These are phyloP conservation scores for Vanrija sp. DNA, from an alignment of 1,284 basidiomycete species.

Conservation along the genomic window DNA sequence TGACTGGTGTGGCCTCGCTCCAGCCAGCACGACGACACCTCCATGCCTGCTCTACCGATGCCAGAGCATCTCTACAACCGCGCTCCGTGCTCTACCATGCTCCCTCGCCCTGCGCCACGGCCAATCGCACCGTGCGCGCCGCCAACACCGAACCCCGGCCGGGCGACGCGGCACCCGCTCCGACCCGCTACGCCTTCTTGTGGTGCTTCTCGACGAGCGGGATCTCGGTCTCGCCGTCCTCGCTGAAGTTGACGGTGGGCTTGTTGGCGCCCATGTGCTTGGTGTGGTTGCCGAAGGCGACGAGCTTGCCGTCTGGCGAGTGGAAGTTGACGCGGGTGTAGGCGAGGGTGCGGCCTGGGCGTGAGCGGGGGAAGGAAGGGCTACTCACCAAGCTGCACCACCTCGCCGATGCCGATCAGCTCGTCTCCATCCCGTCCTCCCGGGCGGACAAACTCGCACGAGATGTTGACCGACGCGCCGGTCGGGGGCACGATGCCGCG, in stretches of 20 bases:
- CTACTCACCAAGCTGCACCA: slow-evolving; percentile 40
- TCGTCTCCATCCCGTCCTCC: slow-evolving; percentile 37
- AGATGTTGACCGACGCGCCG: slow-evolving; percentile 45
- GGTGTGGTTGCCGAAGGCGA: slow-evolving; percentile 48
- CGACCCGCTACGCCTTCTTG: not conserved
- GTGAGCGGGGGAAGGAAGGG: not conserved
- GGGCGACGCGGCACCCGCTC: too few relatives aligned
- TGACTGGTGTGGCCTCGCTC: too few relatives aligned
- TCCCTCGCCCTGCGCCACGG: too few relatives aligned
- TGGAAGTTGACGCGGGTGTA: slow-evolving; percentile 42
- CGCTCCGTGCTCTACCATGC: too few relatives aligned
- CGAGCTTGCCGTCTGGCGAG: slow-evolving; percentile 33
- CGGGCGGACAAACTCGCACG: slow-evolving; percentile 46
- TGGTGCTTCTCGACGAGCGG: slow-evolving; percentile 12
- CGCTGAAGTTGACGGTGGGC: slow-evolving; percentile 24
- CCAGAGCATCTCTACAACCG: too few relatives aligned
- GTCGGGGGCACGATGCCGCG: slow-evolving; percentile 44
- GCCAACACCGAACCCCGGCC: too few relatives aligned
- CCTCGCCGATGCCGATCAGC: slow-evolving; percentile 38
- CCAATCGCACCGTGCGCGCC: too few relatives aligned
- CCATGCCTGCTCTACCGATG: too few relatives aligned
- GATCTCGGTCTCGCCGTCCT: slow-evolving; percentile 38
- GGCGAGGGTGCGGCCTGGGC: slow-evolving; percentile 35
- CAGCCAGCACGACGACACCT: too few relatives aligned
- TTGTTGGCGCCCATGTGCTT: slow-evolving; percentile 42